Base-by-base conservation (phyloP, 345 rosid genomes). In the Syzygium aqueum region DNA sequence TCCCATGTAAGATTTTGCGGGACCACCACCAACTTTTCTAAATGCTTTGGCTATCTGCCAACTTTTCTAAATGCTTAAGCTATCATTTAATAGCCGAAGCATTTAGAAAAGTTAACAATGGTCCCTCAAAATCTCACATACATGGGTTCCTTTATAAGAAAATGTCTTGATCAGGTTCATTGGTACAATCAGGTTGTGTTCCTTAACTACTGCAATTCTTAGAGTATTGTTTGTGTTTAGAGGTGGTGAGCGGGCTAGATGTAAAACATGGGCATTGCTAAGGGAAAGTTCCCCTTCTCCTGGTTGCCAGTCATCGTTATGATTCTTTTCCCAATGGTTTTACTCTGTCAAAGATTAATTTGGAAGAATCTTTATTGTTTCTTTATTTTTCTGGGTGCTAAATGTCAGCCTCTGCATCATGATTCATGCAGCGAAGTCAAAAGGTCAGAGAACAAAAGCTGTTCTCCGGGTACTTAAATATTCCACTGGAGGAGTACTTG, bases 401-500 rank as follows among this genome's bases (percentile, higher is more conserved):
- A 80, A 56, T n/a, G 23, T 84, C 85, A 19, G 19, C 85, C 53
- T 84, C 43, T 51, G 56, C 8, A 13, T 84, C 65, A 11, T 51
- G 88, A 37, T 87, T 87, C 87, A 56, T 92, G 90, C 98, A 96
- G 99, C 92, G 28, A 93, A 94, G 93, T 89, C 95, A 12, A 96
- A 94, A 92, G 96, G 93, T 77, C 94, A 90, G 77, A 87, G 93
- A 53, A 91, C 93, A 87, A 95, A 96, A 92, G 98, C 99, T 90
- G 94, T 94, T 93, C 98, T 97, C 90, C 96, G 99, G 85, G 99
- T 97, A 37, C 87, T 97, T 87, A 97, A 97, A 88, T 95, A 96
- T 90, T 95, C 99, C 85, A 94, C 93, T 30, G 99, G 99, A 87
- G 99, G 98, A 86, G 98, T 97, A 46, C 98, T 96, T 33, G 99